Evolutionary conservation across 345 rosid genomes (phyloP).

Genomic region (Brassica nigra): DNA sequence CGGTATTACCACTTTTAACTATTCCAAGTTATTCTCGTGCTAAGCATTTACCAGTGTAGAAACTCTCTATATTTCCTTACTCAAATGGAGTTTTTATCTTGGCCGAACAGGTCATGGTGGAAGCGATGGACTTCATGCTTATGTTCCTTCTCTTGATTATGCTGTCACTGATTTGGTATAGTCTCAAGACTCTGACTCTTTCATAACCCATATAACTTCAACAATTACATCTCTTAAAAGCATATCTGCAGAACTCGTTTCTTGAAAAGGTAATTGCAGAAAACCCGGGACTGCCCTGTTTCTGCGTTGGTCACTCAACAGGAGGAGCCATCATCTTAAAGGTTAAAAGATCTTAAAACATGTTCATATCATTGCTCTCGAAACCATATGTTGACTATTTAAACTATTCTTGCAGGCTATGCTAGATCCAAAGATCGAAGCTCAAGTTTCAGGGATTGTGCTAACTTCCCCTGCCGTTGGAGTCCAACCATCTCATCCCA

Average conservation of each 20-base stretch:
- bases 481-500: slow-evolving; percentile 87
- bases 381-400: background rate
- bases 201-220: background rate
- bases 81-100: slow-evolving; percentile 10
- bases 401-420: slow-evolving; percentile 52
- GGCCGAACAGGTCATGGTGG: slow-evolving; percentile 79
- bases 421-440: slow-evolving; percentile 62
- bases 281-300: slow-evolving; percentile 75
- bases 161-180: slow-evolving; percentile 75
- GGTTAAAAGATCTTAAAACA: slow-evolving; percentile 37
- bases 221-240: background rate
- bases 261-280: slow-evolving; percentile 66
- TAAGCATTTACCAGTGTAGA: slow-evolving; percentile 1
- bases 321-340: slow-evolving; percentile 86
- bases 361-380: background rate
- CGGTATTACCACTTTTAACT: slow-evolving; percentile 49
- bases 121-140: slow-evolving; percentile 88
- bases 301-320: slow-evolving; percentile 90
- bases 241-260: slow-evolving; percentile 55
- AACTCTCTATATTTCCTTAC: background rate
- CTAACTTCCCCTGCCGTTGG: slow-evolving; percentile 93
- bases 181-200: background rate
- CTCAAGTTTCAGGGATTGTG: slow-evolving; percentile 60
- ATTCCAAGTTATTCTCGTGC: background rate
- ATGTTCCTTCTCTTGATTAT: slow-evolving; percentile 79